These are phyloP conservation scores for Leucocoprinus sp. DNA, from an alignment of 768 basidiomycete genomes.

Conservation along the genomic window DNA sequence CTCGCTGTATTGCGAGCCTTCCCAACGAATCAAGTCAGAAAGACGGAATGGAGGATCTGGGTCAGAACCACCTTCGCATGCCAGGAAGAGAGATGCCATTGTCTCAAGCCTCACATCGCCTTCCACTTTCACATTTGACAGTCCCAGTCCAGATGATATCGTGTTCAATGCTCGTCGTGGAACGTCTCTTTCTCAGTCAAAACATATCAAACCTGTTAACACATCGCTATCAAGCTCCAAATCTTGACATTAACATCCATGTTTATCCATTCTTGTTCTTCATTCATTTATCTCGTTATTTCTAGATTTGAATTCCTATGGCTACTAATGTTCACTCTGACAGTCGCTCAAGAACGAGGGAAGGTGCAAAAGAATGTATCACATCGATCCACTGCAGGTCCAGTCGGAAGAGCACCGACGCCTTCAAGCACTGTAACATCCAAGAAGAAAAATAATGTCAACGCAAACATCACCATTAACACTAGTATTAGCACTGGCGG, in stretches of 20 bases:
- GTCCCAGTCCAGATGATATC: constrained; percentile 88
- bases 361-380: constrained; percentile 54
- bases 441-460: constrained; percentile 34
- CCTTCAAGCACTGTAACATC: constrained; percentile 29
- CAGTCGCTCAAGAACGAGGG: constrained; percentile 77
- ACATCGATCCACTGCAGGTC: constrained; percentile 33
- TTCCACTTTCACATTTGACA: constrained; percentile 61
- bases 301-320: constrained; percentile 19
- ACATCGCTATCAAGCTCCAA: constrained; percentile 14
- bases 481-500: constrained; percentile 18
- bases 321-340: constrained; percentile 32
- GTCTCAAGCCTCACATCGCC: constrained; percentile 27
- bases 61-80: constrained; percentile 4
- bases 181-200: constrained; percentile 30
- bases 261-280: constrained; percentile 15
- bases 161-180: constrained; percentile 75
- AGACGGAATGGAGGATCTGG: constrained; percentile 18
- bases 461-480: constrained; percentile 10
- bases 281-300: constrained; percentile 2
- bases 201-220: constrained; percentile 16
- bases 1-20: constrained; percentile 30
- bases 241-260: constrained; percentile 11
- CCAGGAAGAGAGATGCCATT: constrained; percentile 10
- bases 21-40: constrained; percentile 23
- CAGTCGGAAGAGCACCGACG: constrained; percentile 38